Conservation (phyloP, 306 rosid genomes). For the Cicer yamashitae region DNA sequence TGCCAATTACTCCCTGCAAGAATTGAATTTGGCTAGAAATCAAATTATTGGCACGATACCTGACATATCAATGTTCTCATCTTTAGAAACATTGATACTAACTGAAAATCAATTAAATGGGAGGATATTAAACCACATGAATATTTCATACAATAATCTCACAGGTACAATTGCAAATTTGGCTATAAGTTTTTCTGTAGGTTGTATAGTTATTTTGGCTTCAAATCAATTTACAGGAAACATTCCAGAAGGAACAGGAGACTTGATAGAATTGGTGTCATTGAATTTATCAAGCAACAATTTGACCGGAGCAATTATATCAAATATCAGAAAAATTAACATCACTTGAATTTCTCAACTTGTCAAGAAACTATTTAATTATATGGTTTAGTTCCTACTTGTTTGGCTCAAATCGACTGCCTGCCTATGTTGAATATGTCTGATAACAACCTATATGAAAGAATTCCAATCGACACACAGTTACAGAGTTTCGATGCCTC, state of each 20-base stretch:
- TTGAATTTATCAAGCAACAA: conserved; percentile 12
- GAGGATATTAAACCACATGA: not conserved
- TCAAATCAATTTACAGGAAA: not conserved
- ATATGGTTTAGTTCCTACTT: not conserved
- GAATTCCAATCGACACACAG: conserved; percentile 2
- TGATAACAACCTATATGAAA: not conserved
- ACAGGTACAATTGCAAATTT: not conserved
- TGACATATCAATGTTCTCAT: not conserved
- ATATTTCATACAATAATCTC: not conserved
- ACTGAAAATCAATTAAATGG: not conserved
- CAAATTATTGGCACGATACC: conserved; percentile 17
- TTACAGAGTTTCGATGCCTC: conserved; percentile 25
- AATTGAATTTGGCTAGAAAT: not conserved
- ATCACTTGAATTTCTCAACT: conserved; percentile 21
- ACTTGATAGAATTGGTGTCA: not conserved
- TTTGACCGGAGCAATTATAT: conserved; percentile 1
- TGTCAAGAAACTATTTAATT: conserved; percentile 23
- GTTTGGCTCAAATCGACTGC: not conserved
- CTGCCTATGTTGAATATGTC: not conserved
- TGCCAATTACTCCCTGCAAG: conserved; percentile 4
- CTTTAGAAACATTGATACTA: not conserved
- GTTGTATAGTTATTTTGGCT: not conserved
- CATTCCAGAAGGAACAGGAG: not conserved
- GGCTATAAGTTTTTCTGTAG: not conserved
- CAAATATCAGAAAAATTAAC: not conserved